phyloP scores from a whole-genome alignment of 2,329 filamentous ascomycete genomes.

The Scytalidium sp. region DNA sequence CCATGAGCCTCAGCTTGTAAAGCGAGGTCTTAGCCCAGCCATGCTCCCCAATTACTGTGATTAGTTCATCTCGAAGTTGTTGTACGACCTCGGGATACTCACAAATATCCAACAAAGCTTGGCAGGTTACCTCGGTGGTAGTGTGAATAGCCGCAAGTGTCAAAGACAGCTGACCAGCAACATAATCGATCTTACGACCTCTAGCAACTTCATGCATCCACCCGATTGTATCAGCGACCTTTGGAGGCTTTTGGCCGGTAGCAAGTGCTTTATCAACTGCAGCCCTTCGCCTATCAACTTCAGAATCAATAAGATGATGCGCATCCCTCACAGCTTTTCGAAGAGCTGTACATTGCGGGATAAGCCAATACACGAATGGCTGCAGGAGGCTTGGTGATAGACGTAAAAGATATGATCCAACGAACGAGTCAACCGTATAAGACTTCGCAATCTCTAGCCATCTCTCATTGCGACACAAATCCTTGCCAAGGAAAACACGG shows the following conservation, averaged over 20 bases:
- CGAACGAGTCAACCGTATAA: constrained; percentile 39
- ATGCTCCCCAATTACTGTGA: constrained; percentile 29
- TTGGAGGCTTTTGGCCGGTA: constrained; percentile 15
- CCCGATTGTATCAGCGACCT: constrained; percentile 36
- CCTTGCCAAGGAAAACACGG: constrained; percentile 43
- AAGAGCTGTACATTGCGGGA: constrained; percentile 37
- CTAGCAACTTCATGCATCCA: constrained; percentile 39
- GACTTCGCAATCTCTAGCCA: constrained; percentile 44
- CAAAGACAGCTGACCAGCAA: constrained; percentile 32
- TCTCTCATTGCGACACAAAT: constrained; percentile 40
- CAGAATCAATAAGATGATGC: constrained; percentile 28
- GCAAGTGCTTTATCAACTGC: constrained; percentile 1
- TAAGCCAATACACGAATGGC: constrained; percentile 40
- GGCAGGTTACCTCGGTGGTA: constrained; percentile 35
- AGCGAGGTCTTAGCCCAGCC: constrained; percentile 23
- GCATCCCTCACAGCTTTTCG: constrained; percentile 35
- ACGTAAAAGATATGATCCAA: constrained; percentile 34
- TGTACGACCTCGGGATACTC: constrained; percentile 36
- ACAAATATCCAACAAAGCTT: constrained; percentile 37
- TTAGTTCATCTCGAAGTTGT: constrained; percentile 40
- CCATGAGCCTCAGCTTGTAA: constrained; percentile 27
- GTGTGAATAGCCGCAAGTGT: constrained; percentile 49
- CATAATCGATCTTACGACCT: constrained; percentile 29
- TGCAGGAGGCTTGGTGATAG: constrained; percentile 37
- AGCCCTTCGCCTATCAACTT: constrained; percentile 12